Evolutionary conservation across 108 stramenopile species (phyloP), one percentile per base, ranked within the genome.

Genomic region (Stephanodiscus minutulus): DNA sequence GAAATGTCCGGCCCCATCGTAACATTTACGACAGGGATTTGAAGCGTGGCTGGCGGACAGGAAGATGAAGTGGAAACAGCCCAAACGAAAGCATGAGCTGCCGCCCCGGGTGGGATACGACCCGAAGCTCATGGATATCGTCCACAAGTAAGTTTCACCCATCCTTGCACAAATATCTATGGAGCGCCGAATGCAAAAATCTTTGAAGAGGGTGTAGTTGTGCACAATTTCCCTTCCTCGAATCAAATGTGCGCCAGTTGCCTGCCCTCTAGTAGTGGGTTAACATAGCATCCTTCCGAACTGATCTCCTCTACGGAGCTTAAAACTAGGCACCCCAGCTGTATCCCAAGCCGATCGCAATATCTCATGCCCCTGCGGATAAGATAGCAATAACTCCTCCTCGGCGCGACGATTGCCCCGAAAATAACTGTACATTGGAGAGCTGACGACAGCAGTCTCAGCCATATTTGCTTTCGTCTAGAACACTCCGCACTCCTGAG

Each of bases 321-420:
- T 33, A 33, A 33, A 33, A 33, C 31, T 33, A 33, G 5, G 31
- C 18, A n/a, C 6, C 47, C 15, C 47, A 6, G 47, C 39, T 9
- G 68, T 63, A 24, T 9, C 50, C 20, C 67, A 56, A n/a, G n/a
- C n/a, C n/a, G n/a, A n/a, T n/a, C 90, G 66, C 28, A 91, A n/a
- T 41, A 89, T 82, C 0, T 86, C 75, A 61, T 86, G 86, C 11
- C 68, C 67, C 6, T 85, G 72, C 7, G 86, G 85, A 52, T 69
- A 87, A 8, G 43, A 9, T 33, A 72, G 22, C 35, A 70, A 46
- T n/a, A 89, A 57, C 29, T 80, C 88, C 13, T 73, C 65, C 66
- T 91, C 90, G 18, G 90, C 87, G 25, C 77, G 67, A 18, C 69
- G 55, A 64, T 91, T 91, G 15, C 90, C 90, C 43, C 85, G 64